phyloP scores from a whole-genome alignment of 2,329 filamentous ascomycete genomes.

The Cladosporium colombiae region DNA sequence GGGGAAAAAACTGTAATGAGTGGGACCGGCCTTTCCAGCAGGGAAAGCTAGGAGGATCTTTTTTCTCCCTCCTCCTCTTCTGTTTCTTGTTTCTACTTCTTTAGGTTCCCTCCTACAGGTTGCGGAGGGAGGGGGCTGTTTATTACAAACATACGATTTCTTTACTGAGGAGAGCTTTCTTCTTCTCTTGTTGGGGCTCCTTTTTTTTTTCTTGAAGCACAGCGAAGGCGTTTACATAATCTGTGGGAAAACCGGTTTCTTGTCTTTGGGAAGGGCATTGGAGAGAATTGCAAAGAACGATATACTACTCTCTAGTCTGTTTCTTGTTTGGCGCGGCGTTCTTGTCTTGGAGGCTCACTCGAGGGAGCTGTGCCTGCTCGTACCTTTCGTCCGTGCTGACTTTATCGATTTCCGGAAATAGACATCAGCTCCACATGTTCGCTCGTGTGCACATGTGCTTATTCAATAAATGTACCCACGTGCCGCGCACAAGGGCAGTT shows the following conservation, averaged over 20 bases:
- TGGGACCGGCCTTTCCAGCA: background rate
- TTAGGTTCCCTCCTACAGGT: background rate
- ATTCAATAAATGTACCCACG: background rate
- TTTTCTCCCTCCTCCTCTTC: background rate
- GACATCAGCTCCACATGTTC: conserved; percentile 1
- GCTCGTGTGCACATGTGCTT: background rate
- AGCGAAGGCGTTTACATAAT: conserved; percentile 5
- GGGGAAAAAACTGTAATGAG: background rate
- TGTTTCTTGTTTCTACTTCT: conserved; percentile 8
- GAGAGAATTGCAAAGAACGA: conserved; percentile 1
- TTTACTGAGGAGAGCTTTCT: background rate
- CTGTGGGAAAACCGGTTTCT: background rate
- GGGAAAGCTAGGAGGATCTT: background rate
- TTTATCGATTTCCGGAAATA: background rate
- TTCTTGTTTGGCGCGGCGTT: background rate
- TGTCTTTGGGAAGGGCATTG: background rate
- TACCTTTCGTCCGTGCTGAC: background rate
- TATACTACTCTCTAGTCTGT: conserved; percentile 6
- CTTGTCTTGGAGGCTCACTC: background rate
- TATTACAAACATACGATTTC: conserved; percentile 4
- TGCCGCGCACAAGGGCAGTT: background rate
- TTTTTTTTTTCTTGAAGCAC: conserved; percentile 4
- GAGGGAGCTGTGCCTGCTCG: background rate
- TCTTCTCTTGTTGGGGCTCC: background rate
- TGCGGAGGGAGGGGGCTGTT: background rate